phyloP scores from a whole-genome alignment of 768 basidiomycete genomes.

The Mycena olivaceomarginata region DNA sequence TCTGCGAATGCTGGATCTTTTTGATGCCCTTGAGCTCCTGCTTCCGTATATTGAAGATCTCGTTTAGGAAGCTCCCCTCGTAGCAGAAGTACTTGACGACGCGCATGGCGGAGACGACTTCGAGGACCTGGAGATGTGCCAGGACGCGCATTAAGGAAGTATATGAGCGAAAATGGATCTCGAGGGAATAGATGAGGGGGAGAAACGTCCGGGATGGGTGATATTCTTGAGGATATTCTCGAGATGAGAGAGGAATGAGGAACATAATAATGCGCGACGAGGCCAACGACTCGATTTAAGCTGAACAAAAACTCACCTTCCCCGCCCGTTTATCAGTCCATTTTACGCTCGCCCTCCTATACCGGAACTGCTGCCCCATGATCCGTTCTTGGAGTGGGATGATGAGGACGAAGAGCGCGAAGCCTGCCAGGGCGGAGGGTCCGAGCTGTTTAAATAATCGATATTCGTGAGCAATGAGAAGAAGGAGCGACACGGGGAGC shows the following conservation, averaged over 20 bases:
- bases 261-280: too few relatives aligned
- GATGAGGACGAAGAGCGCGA: constrained; percentile 69
- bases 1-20: constrained; percentile 75
- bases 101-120: constrained; percentile 71
- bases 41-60: constrained; percentile 68
- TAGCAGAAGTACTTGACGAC: constrained; percentile 87
- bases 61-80: constrained; percentile 78
- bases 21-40: constrained; percentile 74
- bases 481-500: too few relatives aligned
- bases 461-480: too few relatives aligned
- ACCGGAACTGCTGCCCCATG: constrained; percentile 65
- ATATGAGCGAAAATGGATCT: too few relatives aligned
- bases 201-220: not conserved
- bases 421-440: constrained; percentile 42
- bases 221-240: constrained; percentile 45
- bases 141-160: too few relatives aligned
- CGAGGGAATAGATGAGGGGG: not conserved
- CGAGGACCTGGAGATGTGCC: constrained; percentile 26
- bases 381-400: constrained; percentile 79
- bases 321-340: too few relatives aligned
- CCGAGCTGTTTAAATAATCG: constrained; percentile 20
- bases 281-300: too few relatives aligned
- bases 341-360: too few relatives aligned
- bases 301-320: constrained; percentile 50
- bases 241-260: too few relatives aligned